A percentile compares a stretch with the other conserved stretches of the same genome.
These are phyloP conservation scores for Xerocomus tenax DNA, from an alignment of 1,284 basidiomycete genomes.

Conservation along the genomic window DNA sequence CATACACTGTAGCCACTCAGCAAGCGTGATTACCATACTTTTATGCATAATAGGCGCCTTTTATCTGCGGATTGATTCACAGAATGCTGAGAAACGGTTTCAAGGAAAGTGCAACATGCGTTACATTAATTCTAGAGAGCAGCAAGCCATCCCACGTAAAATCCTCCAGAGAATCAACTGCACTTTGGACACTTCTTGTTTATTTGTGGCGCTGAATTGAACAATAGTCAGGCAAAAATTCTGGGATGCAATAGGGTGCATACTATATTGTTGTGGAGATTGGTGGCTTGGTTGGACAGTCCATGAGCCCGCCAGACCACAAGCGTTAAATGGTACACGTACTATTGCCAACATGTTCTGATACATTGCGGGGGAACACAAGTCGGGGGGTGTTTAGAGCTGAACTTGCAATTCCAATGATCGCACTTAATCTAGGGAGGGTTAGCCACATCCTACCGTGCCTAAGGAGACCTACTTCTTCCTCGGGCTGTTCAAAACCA, in stretches of 20 bases:
- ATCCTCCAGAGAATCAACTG: conserved; percentile 10
- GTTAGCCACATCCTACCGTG: conserved; percentile 8
- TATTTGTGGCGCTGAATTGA: conserved; percentile 32
- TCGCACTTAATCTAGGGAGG: conserved; percentile 53
- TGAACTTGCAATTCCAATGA: conserved; percentile 54
- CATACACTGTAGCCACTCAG: conserved; percentile 5
- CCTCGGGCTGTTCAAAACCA: conserved; percentile 43
- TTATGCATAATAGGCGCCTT: conserved; percentile 9
- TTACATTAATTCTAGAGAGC: conserved; percentile 1
- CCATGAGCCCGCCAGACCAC: conserved; percentile 10
- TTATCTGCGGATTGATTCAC: conserved; percentile 10
- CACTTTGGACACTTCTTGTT: conserved; percentile 29
- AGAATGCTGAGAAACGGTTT: conserved; percentile 6
- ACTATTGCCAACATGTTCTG: conserved; percentile 66
- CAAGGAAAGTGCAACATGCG: conserved; percentile 11
- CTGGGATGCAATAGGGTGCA: conserved; percentile 32
- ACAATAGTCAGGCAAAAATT: conserved; percentile 40
- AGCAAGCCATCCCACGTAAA: conserved; percentile 4
- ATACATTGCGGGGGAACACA: conserved; percentile 48
- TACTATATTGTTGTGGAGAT: conserved; percentile 61
- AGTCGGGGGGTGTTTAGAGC: conserved; percentile 45
- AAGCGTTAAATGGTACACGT: conserved; percentile 25
- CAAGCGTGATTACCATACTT: conserved; percentile 1
- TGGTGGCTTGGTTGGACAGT: conserved; percentile 40
- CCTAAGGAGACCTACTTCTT: conserved; percentile 40